These are phyloP conservation scores for Ascoidea rubescens DNA, from an alignment of 805 yeast genomes.

Conservation along the genomic window DNA sequence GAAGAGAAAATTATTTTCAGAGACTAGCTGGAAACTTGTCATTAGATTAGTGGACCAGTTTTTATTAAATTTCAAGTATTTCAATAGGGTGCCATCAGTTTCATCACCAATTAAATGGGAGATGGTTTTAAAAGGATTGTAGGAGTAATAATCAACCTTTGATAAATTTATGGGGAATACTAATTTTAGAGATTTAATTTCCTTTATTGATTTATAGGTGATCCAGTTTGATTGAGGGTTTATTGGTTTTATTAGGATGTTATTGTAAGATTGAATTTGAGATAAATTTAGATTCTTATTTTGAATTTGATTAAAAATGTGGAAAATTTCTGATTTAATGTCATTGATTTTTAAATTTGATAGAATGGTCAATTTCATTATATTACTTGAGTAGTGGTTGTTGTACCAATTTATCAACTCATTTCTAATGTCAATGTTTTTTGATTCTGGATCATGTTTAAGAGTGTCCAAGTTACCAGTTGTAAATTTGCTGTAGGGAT, in stretches of 20 bases:
- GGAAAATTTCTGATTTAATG: slow-evolving; percentile 56
- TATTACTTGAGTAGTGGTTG: slow-evolving; percentile 64
- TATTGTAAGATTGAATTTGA: background rate
- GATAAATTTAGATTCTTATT: slow-evolving; percentile 4
- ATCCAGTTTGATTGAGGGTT: slow-evolving; percentile 39
- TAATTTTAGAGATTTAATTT: slow-evolving; percentile 51
- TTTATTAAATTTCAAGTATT: slow-evolving; percentile 41
- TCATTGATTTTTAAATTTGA: slow-evolving; percentile 71
- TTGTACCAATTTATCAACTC: slow-evolving; percentile 66
- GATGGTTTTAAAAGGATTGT: slow-evolving; percentile 55
- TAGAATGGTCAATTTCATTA: slow-evolving; percentile 76
- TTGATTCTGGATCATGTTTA: slow-evolving; percentile 42
- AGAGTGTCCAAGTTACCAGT: slow-evolving; percentile 80
- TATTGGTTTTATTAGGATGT: slow-evolving; percentile 29
- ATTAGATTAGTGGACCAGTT: slow-evolving; percentile 76
- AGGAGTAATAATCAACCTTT: slow-evolving; percentile 49
- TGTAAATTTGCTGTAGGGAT: slow-evolving; percentile 79
- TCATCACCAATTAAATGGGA: slow-evolving; percentile 90
- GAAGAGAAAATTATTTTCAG: slow-evolving; percentile 56
- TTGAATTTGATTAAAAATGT: slow-evolving; percentile 15
- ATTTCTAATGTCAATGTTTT: slow-evolving; percentile 66
- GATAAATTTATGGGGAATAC: slow-evolving; percentile 64
- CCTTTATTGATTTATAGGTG: slow-evolving; percentile 73
- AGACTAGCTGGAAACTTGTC: slow-evolving; percentile 54
- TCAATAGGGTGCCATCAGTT: slow-evolving; percentile 71